Percentiles rank a stretch among this genome's conserved stretches.
These are phyloP conservation scores for Yarrowia porcina DNA, from an alignment of 805 yeast species.

Conservation along the genomic window DNA sequence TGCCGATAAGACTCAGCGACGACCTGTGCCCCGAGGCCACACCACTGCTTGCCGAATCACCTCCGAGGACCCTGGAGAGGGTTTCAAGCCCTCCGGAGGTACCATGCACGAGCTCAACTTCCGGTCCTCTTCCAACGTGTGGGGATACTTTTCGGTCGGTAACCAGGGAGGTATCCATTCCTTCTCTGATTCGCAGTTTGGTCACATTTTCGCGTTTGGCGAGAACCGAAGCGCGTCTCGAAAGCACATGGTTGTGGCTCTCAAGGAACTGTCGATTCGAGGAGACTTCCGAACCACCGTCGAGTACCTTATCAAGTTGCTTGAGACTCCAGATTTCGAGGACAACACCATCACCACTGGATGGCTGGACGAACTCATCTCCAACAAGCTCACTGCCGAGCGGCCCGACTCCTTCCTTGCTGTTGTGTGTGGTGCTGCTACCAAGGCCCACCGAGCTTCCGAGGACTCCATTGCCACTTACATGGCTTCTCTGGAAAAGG, in stretches of 20 bases:
- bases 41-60: conserved; percentile 99
- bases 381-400: conserved; percentile 92
- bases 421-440: conserved; percentile 94
- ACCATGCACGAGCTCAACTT: conserved; percentile 92
- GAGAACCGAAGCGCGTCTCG: conserved; percentile 97
- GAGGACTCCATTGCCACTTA: conserved; percentile 68
- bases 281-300: conserved; percentile 99
- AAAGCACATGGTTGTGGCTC: conserved; percentile 98
- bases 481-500: conserved; percentile 77
- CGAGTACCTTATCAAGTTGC: conserved; percentile 88
- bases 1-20: conserved; percentile 75
- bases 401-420: conserved; percentile 92
- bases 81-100: conserved; percentile 98
- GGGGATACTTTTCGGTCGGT: conserved; percentile 99
- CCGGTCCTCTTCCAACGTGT: conserved; percentile 94
- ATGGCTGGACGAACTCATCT: conserved; percentile 95
- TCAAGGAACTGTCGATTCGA: conserved; percentile 92
- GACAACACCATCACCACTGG: conserved; percentile 97
- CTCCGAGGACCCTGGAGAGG: conserved; percentile 98
- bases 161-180: conserved; percentile 97
- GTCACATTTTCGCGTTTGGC: conserved; percentile 98
- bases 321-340: conserved; percentile 96
- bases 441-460: conserved; percentile 84
- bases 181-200: conserved; percentile 97
- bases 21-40: conserved; percentile 96